Base-by-base conservation (phyloP, 768 basidiomycete genomes). In the Piloderma croceum region DNA sequence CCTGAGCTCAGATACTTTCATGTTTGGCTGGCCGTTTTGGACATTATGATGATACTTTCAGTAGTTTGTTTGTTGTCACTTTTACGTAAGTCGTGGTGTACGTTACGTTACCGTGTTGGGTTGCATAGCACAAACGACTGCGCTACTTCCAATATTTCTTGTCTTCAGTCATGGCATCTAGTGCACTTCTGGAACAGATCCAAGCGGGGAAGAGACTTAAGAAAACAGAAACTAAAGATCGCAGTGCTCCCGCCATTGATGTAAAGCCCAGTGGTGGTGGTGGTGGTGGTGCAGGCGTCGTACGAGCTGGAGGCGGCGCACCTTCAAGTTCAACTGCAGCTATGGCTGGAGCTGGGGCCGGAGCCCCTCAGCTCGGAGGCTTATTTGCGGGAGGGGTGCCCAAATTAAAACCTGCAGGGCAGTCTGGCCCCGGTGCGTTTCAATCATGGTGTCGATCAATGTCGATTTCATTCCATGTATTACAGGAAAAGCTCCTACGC, bases 381-480 rank as follows among this genome's bases (percentile, higher is more conserved):
- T 62, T 96, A 9, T 93, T 96, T 54, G 90, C 91, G 33, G 90
- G 89, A 12, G 91, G 92, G 1, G 80, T 94, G 69, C 92, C 92
- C 4, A 92, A 87, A 57, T 58, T 94, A 54, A 93, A 84, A 68
- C 78, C 89, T 33, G 74, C 84, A n/a, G 85, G 79, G 10, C 74
- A 77, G 42, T 70, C 55, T 39, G 71, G 67, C 58, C 60, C 70
- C 41, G 76, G 84, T 83, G 54, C 44, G 70, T 49, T 40, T 32
- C 39, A 31, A 46, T 27, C 32, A 40, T 52, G 24, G 31, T 36
- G 13, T 20, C 43, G 42, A 32, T 41, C 22, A 39, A 25, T 33
- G 31, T 18, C 42, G 34, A 51, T 25, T 47, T 42, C 36, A 34
- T 45, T n/a, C 36, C 33, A 18, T 7, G 19, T 32, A 39, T 29